A percentile compares a stretch with the other conserved stretches of the same genome.
These are phyloP conservation scores for Endocalyx cinctus DNA, from an alignment of 2,329 filamentous ascomycete species.

Conservation along the genomic window DNA sequence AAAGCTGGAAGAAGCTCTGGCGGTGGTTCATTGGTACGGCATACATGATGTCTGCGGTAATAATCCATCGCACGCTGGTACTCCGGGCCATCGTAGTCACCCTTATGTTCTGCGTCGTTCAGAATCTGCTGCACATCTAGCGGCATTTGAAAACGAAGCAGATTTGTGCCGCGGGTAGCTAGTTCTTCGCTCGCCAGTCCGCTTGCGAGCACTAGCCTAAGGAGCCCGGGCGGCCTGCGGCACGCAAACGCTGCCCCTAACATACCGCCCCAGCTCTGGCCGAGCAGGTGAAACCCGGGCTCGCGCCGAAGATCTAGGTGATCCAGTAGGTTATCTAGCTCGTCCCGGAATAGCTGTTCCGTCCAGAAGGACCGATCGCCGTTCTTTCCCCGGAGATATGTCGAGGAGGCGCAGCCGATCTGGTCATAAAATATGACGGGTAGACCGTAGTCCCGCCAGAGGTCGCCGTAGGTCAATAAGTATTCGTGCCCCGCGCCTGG, in stretches of 20 bases:
- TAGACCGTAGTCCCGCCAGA: constrained; percentile 6
- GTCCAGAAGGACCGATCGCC: constrained; percentile 13
- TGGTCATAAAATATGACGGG: constrained; percentile 18
- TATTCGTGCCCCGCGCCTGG: constrained; percentile 16
- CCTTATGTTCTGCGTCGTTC: constrained; percentile 4
- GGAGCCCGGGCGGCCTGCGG: constrained; percentile 7
- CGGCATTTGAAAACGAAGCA: constrained; percentile 6
- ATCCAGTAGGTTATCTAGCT: constrained; percentile 13
- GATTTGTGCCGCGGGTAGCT: neutral
- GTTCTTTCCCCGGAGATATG: constrained; percentile 10
- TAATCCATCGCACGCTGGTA: constrained; percentile 5
- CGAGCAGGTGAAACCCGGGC: constrained; percentile 13
- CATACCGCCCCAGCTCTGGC: constrained; percentile 17
- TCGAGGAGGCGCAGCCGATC: constrained; percentile 14
- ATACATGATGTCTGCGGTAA: constrained; percentile 8
- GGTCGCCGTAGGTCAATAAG: constrained; percentile 6
- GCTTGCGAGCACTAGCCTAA: constrained; percentile 12
- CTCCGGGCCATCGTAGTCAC: constrained; percentile 6
- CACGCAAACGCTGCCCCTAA: constrained; percentile 11
- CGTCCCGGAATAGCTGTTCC: constrained; percentile 10
- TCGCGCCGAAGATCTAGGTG: constrained; percentile 8
- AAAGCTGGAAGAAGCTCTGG: constrained; percentile 8
- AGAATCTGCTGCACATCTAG: constrained; percentile 5
- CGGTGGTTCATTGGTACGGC: constrained; percentile 10
- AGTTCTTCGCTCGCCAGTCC: constrained; percentile 10